Percentiles rank a stretch among this genome's conserved stretches.
Evolutionary conservation across 805 yeast genomes (phyloP).

Genomic region (Myxozyma lipomycoides): DNA sequence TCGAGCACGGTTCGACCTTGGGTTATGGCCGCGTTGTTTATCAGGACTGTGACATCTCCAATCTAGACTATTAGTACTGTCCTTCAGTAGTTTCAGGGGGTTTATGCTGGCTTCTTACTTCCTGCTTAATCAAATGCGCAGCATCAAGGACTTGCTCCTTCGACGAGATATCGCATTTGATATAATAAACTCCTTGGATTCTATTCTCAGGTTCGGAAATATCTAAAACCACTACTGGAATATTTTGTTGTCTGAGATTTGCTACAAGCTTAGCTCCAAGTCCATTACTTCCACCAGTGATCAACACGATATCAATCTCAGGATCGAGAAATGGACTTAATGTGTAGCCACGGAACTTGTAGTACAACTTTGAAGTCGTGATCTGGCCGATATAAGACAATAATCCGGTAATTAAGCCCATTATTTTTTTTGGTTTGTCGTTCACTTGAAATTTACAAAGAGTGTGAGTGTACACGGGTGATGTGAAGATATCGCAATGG

Average conservation of each 20-base stretch:
- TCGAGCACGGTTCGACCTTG: conserved; percentile 54
- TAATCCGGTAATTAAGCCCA: conserved; percentile 4
- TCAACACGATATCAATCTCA: conserved; percentile 54
- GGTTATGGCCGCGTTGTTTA: conserved; percentile 82
- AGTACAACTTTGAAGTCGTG: conserved; percentile 14
- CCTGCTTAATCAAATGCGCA: conserved; percentile 42
- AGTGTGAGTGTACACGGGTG: neutral
- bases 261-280: conserved; percentile 63
- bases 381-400: conserved; percentile 13
- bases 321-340: conserved; percentile 18
- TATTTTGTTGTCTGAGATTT: conserved; percentile 44
- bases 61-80: too few relatives aligned
- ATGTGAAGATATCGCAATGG: neutral
- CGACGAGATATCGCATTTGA: conserved; percentile 66
- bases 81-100: conserved; percentile 6
- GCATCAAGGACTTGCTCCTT: conserved; percentile 44
- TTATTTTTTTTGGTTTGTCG: too few relatives aligned
- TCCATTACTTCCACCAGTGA: conserved; percentile 85
- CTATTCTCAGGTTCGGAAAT: conserved; percentile 38
- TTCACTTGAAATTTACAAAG: neutral
- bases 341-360: conserved; percentile 20
- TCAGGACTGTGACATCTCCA: conserved; percentile 62
- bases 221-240: conserved; percentile 66
- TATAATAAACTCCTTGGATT: conserved; percentile 49
- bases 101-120: conserved; percentile 28